Evolutionary conservation across 805 yeast species (phyloP).

Genomic region (Starmerella asiatica): DNA sequence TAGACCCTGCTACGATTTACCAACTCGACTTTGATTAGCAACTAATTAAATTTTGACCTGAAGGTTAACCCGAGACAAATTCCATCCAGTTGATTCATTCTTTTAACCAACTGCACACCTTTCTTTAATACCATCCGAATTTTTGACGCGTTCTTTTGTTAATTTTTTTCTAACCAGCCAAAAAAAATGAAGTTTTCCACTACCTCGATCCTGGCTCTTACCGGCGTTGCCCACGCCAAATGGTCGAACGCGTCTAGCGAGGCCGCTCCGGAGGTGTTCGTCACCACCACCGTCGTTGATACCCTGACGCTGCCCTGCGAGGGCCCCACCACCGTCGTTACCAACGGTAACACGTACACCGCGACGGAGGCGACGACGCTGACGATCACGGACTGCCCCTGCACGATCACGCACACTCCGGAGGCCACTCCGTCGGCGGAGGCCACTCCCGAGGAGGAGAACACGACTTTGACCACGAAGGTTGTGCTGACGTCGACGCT

Average conservation of each 20-base stretch:
- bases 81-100: neutral
- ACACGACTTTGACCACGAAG: conserved; percentile 15
- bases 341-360: conserved; percentile 51
- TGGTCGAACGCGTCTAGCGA: conserved; percentile 6
- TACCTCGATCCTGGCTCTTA: conserved; percentile 3
- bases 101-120: neutral
- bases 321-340: conserved; percentile 43
- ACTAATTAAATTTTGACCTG: no score
- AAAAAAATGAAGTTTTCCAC: conserved; percentile 4
- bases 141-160: neutral
- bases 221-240: conserved; percentile 2
- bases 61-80: no score
- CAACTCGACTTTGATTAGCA: no score
- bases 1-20: no score
- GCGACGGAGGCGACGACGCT: conserved; percentile 60
- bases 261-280: neutral
- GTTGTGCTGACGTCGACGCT: conserved; percentile 34
- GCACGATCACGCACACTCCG: conserved; percentile 9
- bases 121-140: neutral
- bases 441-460: conserved; percentile 2
- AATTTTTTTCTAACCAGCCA: neutral
- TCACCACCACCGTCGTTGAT: conserved; percentile 10
- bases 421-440: conserved; percentile 3
- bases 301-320: conserved; percentile 42
- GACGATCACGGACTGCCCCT: conserved; percentile 41